A percentile compares a stretch with the other conserved stretches of the same genome.
Conservation (phyloP, 768 basidiomycete species). For the Boletus pseudo-olivaceus region DNA sequence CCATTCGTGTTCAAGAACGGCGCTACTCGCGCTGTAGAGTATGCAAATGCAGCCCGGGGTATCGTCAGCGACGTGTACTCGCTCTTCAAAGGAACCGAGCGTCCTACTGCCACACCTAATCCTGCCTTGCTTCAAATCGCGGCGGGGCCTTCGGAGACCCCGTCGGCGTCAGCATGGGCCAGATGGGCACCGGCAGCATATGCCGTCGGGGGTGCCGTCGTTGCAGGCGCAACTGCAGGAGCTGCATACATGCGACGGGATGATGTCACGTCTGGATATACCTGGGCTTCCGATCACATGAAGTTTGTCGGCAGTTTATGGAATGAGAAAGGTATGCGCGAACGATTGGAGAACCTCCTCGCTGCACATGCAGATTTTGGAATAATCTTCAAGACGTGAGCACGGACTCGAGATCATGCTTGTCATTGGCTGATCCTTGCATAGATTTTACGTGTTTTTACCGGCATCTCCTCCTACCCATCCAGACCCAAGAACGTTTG, state of each 20-base stretch:
- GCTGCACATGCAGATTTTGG: slow-evolving; percentile 58
- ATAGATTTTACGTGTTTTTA: slow-evolving; percentile 76
- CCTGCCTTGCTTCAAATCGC: slow-evolving; percentile 32
- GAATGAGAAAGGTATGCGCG: slow-evolving; percentile 64
- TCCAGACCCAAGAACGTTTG: slow-evolving; percentile 65
- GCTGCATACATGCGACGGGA: slow-evolving; percentile 81
- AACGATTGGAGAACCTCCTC: slow-evolving; percentile 60
- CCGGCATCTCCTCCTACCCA: slow-evolving; percentile 64
- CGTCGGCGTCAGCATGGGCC: slow-evolving; percentile 42
- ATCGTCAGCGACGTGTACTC: slow-evolving; percentile 61
- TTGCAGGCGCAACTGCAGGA: slow-evolving; percentile 82
- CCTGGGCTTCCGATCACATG: slow-evolving; percentile 85
- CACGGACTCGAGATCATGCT: slow-evolving; percentile 8
- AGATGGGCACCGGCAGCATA: slow-evolving; percentile 70
- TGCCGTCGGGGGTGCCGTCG: slow-evolving; percentile 66
- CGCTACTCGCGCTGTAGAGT: slow-evolving; percentile 69
- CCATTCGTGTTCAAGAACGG: slow-evolving; percentile 83
- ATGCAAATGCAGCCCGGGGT: slow-evolving; percentile 61
- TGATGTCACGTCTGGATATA: slow-evolving; percentile 65
- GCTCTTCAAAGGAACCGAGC: slow-evolving; percentile 47
- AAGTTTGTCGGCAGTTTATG: slow-evolving; percentile 84
- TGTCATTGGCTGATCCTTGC: slow-evolving; percentile 1
- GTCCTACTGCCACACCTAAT: slow-evolving; percentile 27
- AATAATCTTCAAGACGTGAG: slow-evolving; percentile 72
- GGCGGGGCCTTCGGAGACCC: slow-evolving; percentile 21